Evolutionary conservation across 2,329 filamentous ascomycete genomes (phyloP).

Genomic region (Cladosporium sp.): DNA sequence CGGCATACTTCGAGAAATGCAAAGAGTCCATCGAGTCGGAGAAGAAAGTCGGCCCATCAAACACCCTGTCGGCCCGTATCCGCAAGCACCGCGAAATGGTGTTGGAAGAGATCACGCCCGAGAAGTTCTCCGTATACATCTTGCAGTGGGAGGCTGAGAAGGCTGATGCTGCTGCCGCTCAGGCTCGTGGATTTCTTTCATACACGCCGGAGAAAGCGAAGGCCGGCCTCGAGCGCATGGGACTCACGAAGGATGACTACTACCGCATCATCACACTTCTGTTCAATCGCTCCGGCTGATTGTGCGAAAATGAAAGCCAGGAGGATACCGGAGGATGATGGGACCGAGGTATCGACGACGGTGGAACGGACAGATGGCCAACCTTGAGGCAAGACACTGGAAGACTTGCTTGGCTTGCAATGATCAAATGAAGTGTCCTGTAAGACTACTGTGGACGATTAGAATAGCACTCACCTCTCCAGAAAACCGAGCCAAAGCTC

Average conservation of each 20-base stretch:
- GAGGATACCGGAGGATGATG: too few species aligned
- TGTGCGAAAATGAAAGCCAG: too few species aligned
- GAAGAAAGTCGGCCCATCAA: not conserved
- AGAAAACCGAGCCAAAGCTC: not conserved
- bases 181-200: not conserved
- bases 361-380: too few species aligned
- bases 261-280: not conserved
- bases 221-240: constrained; percentile 3
- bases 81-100: not conserved
- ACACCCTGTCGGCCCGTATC: not conserved
- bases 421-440: too few species aligned
- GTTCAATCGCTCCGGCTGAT: not conserved
- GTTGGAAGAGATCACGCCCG: not conserved
- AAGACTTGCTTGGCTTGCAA: too few species aligned
- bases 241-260: not conserved
- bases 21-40: not conserved
- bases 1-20: not conserved
- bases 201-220: not conserved
- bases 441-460: too few species aligned
- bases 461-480: too few species aligned
- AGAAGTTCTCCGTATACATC: not conserved
- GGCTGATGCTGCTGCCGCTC: not conserved
- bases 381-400: too few species aligned
- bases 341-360: too few species aligned
- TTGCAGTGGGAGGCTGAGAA: not conserved